Conservation (phyloP, 495 filamentous ascomycete species). For the Halenospora varia region DNA sequence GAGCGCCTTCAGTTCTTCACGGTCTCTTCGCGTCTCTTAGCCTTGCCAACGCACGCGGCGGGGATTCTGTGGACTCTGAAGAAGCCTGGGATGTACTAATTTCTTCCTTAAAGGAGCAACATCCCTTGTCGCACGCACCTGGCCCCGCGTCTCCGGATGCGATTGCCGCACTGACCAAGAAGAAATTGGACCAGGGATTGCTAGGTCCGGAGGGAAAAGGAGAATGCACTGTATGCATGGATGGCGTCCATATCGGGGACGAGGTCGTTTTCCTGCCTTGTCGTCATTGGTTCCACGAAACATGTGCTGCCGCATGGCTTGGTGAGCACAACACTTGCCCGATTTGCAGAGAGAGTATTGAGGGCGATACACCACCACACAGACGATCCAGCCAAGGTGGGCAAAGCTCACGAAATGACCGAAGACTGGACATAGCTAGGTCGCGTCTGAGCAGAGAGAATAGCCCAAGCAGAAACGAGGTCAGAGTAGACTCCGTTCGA, state of each 20-base stretch:
- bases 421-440: constrained; percentile 15
- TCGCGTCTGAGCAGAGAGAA: constrained; percentile 2
- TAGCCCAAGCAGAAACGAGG: constrained; percentile 10
- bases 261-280: constrained; percentile 81
- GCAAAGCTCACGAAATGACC: constrained; percentile 9
- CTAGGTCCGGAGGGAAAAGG: constrained; percentile 49
- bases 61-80: constrained; percentile 89
- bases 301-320: constrained; percentile 76
- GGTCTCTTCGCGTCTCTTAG: constrained; percentile 48
- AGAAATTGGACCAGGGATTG: constrained; percentile 60
- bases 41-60: constrained; percentile 50
- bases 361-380: constrained; percentile 21
- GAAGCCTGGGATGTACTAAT: constrained; percentile 88
- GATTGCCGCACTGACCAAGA: constrained; percentile 72
- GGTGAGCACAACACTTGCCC: constrained; percentile 88
- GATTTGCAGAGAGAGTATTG: constrained; percentile 77
- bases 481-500: constrained; percentile 15
- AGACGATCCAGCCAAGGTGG: too few species aligned
- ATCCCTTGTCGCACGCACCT: constrained; percentile 67
- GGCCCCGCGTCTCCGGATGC: constrained; percentile 74
- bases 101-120: constrained; percentile 80
- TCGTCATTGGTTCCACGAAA: constrained; percentile 85
- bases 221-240: constrained; percentile 63
- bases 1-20: constrained; percentile 20
- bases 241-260: constrained; percentile 68